Base-by-base conservation (phyloP, 148 eudicot genomes). In the Silene latifolia region DNA sequence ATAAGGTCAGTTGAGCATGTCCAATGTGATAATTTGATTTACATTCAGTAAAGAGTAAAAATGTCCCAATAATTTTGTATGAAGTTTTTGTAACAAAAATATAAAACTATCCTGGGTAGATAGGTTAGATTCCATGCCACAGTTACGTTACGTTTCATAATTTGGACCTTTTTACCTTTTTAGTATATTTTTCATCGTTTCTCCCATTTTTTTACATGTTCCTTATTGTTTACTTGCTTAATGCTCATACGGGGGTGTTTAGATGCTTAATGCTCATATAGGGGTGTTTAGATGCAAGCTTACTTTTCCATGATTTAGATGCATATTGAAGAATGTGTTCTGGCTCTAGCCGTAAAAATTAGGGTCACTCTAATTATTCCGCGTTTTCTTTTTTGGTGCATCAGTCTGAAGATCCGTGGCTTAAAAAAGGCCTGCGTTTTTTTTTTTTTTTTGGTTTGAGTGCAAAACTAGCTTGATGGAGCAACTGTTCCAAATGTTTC, bases 1-100 rank as follows among this genome's bases (percentile, higher is more conserved):
- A 91, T 78, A 82, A 91, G 90, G 97, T 89, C 78, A 75, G 54
- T 25, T 74, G 69, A 78, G 25, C n/a, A 32, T 27, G 23, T 58
- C 35, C 3, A 3, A 13, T 53, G 23, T 23, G 42, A 67, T 44
- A 60, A 2, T 35, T 57, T 39, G 65, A 35, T 57, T 8, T 69
- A 42, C 25, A 56, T 14, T 67, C 24, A 59, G 61, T 7, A 39
- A 65, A 59, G 14, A 65, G 25, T 8, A n/a, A 21, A 59, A 8
- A 29, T 13, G 68, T 17, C 47, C 25, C 39, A 25, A 12, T 63
- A 63, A 14, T 27, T 11, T 24, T 11, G 0, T 13, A 15, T 63
- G 42, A 63, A 9, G 17, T 5, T 14, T 63, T 11, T 63, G 35
- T 13, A 32, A 32, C 35, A 32, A 32, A 32, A 32, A 32, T 27